Percentiles rank a stretch among this genome's conserved stretches.
These are phyloP conservation scores for Corchorus capsularis DNA, from an alignment of 345 rosid genomes.

Conservation along the genomic window DNA sequence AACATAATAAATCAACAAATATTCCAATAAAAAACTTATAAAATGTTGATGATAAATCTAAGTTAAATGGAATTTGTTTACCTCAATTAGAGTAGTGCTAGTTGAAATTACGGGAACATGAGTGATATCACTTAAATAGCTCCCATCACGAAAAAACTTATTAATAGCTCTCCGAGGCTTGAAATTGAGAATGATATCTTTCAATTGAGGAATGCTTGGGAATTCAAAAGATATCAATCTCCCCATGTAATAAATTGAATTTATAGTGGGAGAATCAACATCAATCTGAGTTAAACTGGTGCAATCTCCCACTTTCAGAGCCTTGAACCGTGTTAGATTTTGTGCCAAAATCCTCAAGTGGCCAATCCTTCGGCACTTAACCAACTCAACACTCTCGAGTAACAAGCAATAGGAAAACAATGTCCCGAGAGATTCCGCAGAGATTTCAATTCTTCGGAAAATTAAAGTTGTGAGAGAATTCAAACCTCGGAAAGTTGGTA, in stretches of 20 bases:
- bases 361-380: neutral
- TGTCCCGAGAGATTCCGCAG: neutral
- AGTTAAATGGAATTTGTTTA: no score
- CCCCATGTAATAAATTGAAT: constrained; percentile 7
- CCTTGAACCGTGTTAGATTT: constrained; percentile 10
- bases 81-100: neutral
- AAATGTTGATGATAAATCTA: no score
- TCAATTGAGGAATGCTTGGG: neutral
- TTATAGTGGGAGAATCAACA: neutral
- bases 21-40: no score
- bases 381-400: constrained; percentile 21
- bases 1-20: neutral
- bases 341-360: neutral
- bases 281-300: neutral
- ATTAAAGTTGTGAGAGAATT: constrained; percentile 7
- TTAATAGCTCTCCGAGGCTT: neutral
- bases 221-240: neutral
- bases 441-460: neutral
- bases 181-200: constrained; percentile 14
- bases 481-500: neutral
- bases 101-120: neutral
- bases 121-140: neutral
- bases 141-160: neutral
- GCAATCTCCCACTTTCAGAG: constrained; percentile 21
- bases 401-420: neutral